phyloP scores from a whole-genome alignment of 208 protist genomes.

The Naegleria gruberi region DNA sequence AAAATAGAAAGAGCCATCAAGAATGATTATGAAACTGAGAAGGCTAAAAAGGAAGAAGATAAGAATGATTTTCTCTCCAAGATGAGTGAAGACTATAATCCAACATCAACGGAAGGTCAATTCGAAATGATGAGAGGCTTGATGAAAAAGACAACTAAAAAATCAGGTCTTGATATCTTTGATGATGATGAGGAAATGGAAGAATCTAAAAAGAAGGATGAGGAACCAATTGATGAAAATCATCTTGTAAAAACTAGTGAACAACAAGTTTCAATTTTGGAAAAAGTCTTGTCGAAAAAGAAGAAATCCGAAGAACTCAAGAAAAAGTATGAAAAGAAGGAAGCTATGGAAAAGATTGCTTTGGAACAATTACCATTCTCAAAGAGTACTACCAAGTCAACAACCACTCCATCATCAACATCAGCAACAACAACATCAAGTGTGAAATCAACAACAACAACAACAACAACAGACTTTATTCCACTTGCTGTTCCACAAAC shows the following conservation, averaged over 20 bases:
- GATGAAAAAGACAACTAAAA: background rate
- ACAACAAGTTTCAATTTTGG: background rate
- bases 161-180: background rate
- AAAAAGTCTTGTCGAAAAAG: background rate
- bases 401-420: background rate
- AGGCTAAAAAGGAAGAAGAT: background rate
- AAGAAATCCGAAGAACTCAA: background rate
- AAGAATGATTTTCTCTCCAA: background rate
- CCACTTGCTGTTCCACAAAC: background rate
- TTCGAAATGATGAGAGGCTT: background rate
- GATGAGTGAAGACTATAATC: background rate
- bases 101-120: background rate
- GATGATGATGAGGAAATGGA: background rate
- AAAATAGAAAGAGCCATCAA: background rate
- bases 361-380: too few relatives aligned
- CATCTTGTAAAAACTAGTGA: background rate
- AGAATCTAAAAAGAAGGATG: background rate
- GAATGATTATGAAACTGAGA: background rate
- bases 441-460: background rate
- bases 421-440: background rate
- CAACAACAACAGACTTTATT: background rate
- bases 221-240: background rate
- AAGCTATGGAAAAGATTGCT: too few relatives aligned
- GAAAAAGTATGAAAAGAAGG: background rate
- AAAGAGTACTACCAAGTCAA: background rate